Percentiles rank a stretch among this genome's conserved stretches.
These are phyloP conservation scores for Amoeboaphelidium protococcarum DNA, from an alignment of 371 early-diverging fungal species.

Conservation along the genomic window DNA sequence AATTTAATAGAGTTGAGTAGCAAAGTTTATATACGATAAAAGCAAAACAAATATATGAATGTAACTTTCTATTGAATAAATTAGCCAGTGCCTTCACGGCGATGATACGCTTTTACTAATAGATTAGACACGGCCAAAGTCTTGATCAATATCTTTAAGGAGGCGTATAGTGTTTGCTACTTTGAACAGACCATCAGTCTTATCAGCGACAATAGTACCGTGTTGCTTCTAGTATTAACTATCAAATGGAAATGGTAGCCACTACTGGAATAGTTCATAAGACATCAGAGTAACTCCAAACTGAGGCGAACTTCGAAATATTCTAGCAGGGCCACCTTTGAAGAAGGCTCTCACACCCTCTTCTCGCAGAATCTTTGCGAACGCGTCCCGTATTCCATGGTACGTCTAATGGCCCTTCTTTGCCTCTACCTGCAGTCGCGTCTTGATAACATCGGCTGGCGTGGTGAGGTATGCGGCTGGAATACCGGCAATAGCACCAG, in stretches of 20 bases:
- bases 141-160: neutral
- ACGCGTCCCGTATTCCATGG: slow-evolving; percentile 59
- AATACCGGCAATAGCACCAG: slow-evolving; percentile 89
- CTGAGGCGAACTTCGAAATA: slow-evolving; percentile 70
- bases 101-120: too few species aligned
- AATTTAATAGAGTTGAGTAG: too few species aligned
- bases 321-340: slow-evolving; percentile 69
- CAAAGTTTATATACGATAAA: too few species aligned
- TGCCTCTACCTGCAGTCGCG: slow-evolving; percentile 80
- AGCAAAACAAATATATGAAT: too few species aligned
- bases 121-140: too few species aligned
- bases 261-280: slow-evolving; percentile 41
- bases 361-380: slow-evolving; percentile 53
- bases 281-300: slow-evolving; percentile 82
- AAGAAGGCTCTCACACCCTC: slow-evolving; percentile 86
- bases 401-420: slow-evolving; percentile 63
- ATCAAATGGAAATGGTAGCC: slow-evolving; percentile 28
- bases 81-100: too few species aligned
- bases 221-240: neutral
- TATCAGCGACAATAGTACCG: neutral
- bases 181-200: neutral
- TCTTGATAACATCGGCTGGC: slow-evolving; percentile 95
- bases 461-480: slow-evolving; percentile 90
- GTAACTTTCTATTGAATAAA: too few species aligned
- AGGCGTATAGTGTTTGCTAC: neutral